Conservation (phyloP, 768 basidiomycete species). For the Suillus alpinus region DNA sequence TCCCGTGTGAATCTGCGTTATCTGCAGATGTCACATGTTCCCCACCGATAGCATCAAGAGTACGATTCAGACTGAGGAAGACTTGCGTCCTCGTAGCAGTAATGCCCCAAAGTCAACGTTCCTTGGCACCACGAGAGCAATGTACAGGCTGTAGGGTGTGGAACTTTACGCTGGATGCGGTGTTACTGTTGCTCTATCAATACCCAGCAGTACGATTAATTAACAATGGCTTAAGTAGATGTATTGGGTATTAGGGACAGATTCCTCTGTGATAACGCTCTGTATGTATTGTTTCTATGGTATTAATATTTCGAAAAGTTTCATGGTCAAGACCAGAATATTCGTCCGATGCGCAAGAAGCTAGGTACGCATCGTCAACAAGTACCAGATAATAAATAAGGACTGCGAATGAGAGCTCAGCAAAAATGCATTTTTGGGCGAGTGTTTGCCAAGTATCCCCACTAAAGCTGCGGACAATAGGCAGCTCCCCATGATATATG, state of each 20-base stretch:
- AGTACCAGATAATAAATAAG: not conserved
- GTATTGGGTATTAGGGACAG: slow-evolving; percentile 40
- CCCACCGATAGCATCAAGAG: too few species aligned
- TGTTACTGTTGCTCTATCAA: slow-evolving; percentile 80
- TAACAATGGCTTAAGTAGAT: slow-evolving; percentile 69
- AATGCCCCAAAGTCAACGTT: slow-evolving; percentile 39
- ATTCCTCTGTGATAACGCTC: not conserved
- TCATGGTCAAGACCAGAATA: not conserved
- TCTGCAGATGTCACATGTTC: too few species aligned
- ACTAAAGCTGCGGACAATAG: not conserved
- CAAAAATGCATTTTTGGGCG: not conserved
- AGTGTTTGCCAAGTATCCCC: not conserved
- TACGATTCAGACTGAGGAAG: too few species aligned
- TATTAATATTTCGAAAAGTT: not conserved
- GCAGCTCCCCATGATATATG: not conserved
- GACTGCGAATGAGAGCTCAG: not conserved
- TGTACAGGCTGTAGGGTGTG: slow-evolving; percentile 75
- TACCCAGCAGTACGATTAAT: slow-evolving; percentile 91
- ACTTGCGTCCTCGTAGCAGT: slow-evolving; percentile 42
- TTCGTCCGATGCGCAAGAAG: not conserved
- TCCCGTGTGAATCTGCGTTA: too few species aligned
- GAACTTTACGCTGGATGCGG: slow-evolving; percentile 93
- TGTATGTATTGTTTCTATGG: not conserved
- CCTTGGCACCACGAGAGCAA: slow-evolving; percentile 56
- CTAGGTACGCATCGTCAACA: not conserved